phyloP scores from a whole-genome alignment of 208 protist genomes.

The Leishmania tarentolae region DNA sequence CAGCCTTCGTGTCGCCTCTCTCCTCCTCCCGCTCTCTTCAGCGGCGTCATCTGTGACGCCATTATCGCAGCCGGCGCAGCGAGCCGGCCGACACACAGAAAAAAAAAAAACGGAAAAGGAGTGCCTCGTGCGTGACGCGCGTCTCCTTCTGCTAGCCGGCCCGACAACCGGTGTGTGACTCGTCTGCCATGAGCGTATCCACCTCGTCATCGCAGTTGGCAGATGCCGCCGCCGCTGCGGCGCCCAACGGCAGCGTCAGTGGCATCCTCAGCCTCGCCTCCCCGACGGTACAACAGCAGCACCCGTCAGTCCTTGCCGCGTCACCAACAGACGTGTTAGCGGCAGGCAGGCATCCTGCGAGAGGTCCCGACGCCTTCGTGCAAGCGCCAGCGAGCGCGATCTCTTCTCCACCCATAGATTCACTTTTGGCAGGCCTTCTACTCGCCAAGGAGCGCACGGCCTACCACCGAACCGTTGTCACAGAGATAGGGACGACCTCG shows the following conservation, averaged over 20 bases:
- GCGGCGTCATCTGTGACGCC: background rate
- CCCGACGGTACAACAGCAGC: background rate
- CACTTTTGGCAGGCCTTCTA: conserved; percentile 12
- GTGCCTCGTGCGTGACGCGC: background rate
- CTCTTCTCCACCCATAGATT: conserved; percentile 1
- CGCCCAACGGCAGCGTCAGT: background rate
- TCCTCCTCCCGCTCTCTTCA: background rate
- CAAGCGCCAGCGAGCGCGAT: background rate
- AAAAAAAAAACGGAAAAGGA: background rate
- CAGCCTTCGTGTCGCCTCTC: background rate
- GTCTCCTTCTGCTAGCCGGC: background rate
- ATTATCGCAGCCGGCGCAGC: background rate
- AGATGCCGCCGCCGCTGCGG: conserved; percentile 4
- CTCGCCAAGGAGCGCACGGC: conserved; percentile 18
- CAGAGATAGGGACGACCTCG: background rate
- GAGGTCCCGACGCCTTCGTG: background rate
- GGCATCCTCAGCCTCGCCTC: background rate
- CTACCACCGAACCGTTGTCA: background rate
- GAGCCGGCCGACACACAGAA: background rate
- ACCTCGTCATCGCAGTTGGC: conserved; percentile 1
- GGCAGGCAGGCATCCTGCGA: background rate
- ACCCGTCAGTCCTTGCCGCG: background rate
- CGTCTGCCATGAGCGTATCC: background rate
- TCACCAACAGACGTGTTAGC: background rate
- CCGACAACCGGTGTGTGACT: background rate